A percentile compares a stretch with the other conserved stretches of the same genome.
Evolutionary conservation across 192 early-diverging fungal species (phyloP).

Genomic region (Coemansia sp.): DNA sequence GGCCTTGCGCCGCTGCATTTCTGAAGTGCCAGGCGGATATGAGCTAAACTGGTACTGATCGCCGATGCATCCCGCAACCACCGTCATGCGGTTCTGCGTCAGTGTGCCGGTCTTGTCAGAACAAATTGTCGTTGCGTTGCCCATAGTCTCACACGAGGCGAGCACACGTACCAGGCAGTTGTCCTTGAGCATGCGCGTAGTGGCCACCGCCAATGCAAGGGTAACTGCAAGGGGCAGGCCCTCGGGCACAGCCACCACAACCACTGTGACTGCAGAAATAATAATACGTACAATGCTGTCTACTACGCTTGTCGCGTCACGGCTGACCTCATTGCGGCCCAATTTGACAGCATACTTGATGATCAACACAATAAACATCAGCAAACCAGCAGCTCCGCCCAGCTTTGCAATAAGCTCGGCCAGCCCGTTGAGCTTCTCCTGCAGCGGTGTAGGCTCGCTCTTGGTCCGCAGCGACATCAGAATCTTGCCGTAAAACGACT

Average conservation of each 20-base stretch:
- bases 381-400: slow-evolving; percentile 76
- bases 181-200: slow-evolving; percentile 93
- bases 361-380: slow-evolving; percentile 86
- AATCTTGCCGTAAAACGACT: slow-evolving; percentile 87
- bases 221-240: slow-evolving; percentile 98
- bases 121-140: slow-evolving; percentile 96
- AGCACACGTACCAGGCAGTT: slow-evolving; percentile 96
- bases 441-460: slow-evolving; percentile 85
- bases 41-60: slow-evolving; percentile 65
- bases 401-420: slow-evolving; percentile 94
- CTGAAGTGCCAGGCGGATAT: slow-evolving; percentile 53
- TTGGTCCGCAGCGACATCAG: slow-evolving; percentile 87
- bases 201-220: slow-evolving; percentile 90
- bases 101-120: slow-evolving; percentile 99
- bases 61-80: slow-evolving; percentile 84
- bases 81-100: slow-evolving; percentile 97
- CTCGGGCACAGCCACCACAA: slow-evolving; percentile 98
- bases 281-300: slow-evolving; percentile 72
- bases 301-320: slow-evolving; percentile 58
- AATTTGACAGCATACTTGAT: slow-evolving; percentile 78
- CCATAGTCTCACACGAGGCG: slow-evolving; percentile 98
- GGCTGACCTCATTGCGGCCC: slow-evolving; percentile 46
- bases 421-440: slow-evolving; percentile 82
- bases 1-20: slow-evolving; percentile 52
- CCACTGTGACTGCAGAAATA: slow-evolving; percentile 88